Base-by-base conservation (phyloP, 257 asterid species). In the Pogostemon cablin region DNA sequence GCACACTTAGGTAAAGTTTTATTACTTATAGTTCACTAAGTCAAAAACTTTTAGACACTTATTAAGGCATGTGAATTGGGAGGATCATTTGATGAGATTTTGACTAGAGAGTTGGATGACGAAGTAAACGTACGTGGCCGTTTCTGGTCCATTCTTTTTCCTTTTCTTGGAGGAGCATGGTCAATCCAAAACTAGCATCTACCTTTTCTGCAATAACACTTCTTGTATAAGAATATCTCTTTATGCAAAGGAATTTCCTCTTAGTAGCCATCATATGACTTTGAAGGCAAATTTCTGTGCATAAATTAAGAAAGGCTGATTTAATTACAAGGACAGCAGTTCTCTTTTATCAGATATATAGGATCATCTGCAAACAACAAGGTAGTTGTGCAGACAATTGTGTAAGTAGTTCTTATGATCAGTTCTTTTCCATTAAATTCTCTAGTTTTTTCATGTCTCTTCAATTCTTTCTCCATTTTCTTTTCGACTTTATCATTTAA, bases 121-220 rank as follows among this genome's bases (percentile, higher is more conserved):
- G 8, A 67, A 34, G 74, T 64, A 68, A 84, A 86, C 86, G 96
- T 84, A 88, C 86, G 96, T 86, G 96, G 91, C 83, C 9, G 25
- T 47, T 12, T 68, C 25, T 77, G 62, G 62, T 71, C 93, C 96
- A 69, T 77, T 79, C 86, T 83, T 88, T 84, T 72, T 20, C 32
- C 32, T 68, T 78, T 76, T 73, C 47, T 57, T 63, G 75, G 54
- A 74, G 75, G 54, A 74, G 65, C 73, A 74, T 81, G 88, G 87
- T 82, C 86, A 84, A 86, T 80, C 69, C 78, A 75, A 73, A 46
- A 81, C 79, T 73, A 77, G 88, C 90, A 86, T 81, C 86, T 84
- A 76, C 84, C 62, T 66, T 65, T 44, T 32, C 52, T 55, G 68
- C 74, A 46, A 47, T 57, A 78, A 47, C 79, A 69, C 35, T 69